Percentiles rank a stretch among this genome's conserved stretches.
These are phyloP conservation scores for Terfezia boudieri DNA, from an alignment of 495 filamentous ascomycete species.

Conservation along the genomic window DNA sequence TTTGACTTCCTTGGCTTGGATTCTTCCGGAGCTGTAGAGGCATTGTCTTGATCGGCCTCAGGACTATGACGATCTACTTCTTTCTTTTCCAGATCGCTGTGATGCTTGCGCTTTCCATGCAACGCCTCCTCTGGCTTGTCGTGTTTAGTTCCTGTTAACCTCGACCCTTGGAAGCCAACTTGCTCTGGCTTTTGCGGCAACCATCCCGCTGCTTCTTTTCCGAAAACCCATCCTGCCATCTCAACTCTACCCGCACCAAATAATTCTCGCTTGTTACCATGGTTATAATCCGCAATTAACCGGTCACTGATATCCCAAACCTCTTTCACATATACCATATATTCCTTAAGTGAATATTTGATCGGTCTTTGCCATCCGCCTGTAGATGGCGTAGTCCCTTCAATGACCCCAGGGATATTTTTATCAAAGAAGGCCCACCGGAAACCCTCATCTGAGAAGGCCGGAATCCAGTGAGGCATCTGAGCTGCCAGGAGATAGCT, in stretches of 20 bases:
- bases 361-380: constrained; percentile 27
- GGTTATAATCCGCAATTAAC: constrained; percentile 3
- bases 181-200: neutral
- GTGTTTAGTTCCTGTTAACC: neutral
- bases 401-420: constrained; percentile 2
- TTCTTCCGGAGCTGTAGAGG: no score
- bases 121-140: neutral
- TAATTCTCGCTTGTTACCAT: neutral
- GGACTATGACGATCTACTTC: neutral
- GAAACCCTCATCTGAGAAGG: constrained; percentile 33
- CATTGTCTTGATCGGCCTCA: neutral
- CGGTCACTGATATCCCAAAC: constrained; percentile 18
- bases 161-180: neutral
- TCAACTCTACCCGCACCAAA: constrained; percentile 19
- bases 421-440: constrained; percentile 24
- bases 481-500: constrained; percentile 25
- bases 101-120: neutral
- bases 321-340: constrained; percentile 18
- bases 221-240: constrained; percentile 22
- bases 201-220: constrained; percentile 8
- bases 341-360: constrained; percentile 28
- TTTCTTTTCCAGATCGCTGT: no score
- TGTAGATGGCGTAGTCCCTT: neutral
- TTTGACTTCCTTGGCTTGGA: neutral
- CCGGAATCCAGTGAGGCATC: constrained; percentile 21